These are phyloP conservation scores for Leccinum fuscescens DNA, from an alignment of 1,284 basidiomycete species.

Conservation along the genomic window DNA sequence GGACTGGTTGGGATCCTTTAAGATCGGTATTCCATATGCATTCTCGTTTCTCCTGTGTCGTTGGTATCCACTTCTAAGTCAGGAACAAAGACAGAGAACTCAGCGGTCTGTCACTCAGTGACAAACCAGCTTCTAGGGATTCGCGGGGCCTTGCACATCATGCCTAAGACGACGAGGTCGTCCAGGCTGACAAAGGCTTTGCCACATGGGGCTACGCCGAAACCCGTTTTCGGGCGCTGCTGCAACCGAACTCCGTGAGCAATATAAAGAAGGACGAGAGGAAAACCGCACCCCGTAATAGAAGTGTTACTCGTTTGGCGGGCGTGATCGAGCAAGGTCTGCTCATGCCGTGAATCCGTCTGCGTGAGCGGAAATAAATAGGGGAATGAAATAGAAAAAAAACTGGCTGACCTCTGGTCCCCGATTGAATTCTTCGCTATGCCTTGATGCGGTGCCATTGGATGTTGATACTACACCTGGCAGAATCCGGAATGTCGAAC, in stretches of 20 bases:
- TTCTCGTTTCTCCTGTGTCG: slow-evolving; percentile 42
- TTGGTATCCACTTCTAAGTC: no score
- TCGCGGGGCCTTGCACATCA: no score
- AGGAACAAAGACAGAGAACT: no score
- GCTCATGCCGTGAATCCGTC: slow-evolving; percentile 11
- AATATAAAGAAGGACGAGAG: not conserved
- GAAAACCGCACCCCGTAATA: not conserved
- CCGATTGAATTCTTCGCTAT: slow-evolving; percentile 7
- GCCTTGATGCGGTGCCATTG: not conserved
- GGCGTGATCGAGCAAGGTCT: not conserved
- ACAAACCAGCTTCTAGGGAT: no score
- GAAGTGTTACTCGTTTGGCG: not conserved
- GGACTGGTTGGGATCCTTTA: slow-evolving; percentile 8
- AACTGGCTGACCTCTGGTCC: slow-evolving; percentile 1
- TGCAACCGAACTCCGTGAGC: slow-evolving; percentile 1
- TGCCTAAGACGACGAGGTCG: no score
- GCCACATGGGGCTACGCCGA: no score
- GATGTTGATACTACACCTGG: slow-evolving; percentile 40
- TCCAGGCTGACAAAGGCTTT: no score
- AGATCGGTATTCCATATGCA: slow-evolving; percentile 55
- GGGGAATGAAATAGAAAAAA: no score
- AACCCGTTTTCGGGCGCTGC: no score
- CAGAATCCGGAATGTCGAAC: slow-evolving; percentile 62
- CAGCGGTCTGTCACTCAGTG: no score
- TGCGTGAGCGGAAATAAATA: not conserved